These are phyloP conservation scores for Syzygium grande DNA, from an alignment of 345 rosid genomes.

Conservation along the genomic window DNA sequence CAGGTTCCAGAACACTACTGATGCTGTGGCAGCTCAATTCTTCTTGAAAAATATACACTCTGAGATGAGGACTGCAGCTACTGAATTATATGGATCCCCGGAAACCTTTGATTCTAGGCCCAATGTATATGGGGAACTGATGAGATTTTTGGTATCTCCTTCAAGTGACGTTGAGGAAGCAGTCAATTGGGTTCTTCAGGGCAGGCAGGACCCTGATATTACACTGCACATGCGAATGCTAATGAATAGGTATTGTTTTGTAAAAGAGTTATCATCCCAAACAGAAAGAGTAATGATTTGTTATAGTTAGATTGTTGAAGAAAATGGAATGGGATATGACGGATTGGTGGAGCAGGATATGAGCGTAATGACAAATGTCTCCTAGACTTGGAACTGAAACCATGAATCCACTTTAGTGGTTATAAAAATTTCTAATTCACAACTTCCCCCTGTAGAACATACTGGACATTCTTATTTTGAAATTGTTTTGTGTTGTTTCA, in stretches of 20 bases:
- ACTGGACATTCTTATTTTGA: not conserved
- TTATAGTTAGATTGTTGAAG: not conserved
- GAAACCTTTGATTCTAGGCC: slow-evolving; percentile 47
- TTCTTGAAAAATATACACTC: slow-evolving; percentile 82
- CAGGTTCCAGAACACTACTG: slow-evolving; percentile 97
- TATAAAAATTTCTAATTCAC: not conserved
- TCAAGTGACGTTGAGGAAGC: slow-evolving; percentile 72
- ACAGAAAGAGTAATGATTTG: not conserved
- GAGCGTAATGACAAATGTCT: not conserved
- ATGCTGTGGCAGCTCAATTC: slow-evolving; percentile 91
- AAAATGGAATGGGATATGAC: not conserved
- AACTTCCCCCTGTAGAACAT: not conserved
- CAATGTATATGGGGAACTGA: slow-evolving; percentile 89
- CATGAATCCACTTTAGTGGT: not conserved
- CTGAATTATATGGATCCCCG: slow-evolving; percentile 57
- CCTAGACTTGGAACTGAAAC: not conserved
- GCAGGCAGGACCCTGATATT: slow-evolving; percentile 66
- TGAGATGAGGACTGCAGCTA: slow-evolving; percentile 70
- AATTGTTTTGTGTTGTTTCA: not conserved
- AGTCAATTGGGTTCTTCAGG: slow-evolving; percentile 62
- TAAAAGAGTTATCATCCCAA: not conserved
- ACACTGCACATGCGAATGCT: slow-evolving; percentile 93
- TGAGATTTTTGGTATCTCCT: slow-evolving; percentile 78
- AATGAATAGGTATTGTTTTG: slow-evolving; percentile 49
- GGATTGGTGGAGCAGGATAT: not conserved